These are phyloP conservation scores for Phytophthora hybrid DNA, from an alignment of 352 stramenopile genomes.

Conservation along the genomic window DNA sequence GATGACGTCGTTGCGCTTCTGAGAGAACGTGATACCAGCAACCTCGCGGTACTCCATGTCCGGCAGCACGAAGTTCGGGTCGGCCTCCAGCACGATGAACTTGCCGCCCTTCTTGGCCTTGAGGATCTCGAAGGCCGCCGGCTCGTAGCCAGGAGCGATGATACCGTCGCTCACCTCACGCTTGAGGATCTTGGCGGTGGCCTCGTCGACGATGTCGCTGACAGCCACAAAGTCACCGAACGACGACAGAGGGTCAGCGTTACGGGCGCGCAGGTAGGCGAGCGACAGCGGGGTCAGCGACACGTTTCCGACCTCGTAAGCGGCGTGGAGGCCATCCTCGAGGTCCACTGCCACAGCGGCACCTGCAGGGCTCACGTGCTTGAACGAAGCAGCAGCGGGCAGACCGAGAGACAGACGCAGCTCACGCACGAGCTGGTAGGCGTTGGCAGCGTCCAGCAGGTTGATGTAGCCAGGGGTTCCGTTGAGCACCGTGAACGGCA, in stretches of 20 bases:
- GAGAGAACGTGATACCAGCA: constrained; percentile 98
- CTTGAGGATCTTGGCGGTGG: constrained; percentile 98
- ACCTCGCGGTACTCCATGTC: constrained; percentile 98
- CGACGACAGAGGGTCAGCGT: constrained; percentile 98
- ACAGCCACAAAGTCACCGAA: constrained; percentile 99
- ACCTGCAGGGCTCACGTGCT: constrained; percentile 98
- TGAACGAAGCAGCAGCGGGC: constrained; percentile 97
- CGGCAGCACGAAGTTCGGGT: constrained; percentile 93
- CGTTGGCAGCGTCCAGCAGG: constrained; percentile 98
- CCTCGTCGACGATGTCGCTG: constrained; percentile 98
- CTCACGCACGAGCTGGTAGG: constrained; percentile 99
- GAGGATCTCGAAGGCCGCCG: constrained; percentile 97
- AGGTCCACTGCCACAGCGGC: constrained; percentile 98
- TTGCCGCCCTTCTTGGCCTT: constrained; percentile 99
- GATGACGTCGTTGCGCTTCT: constrained; percentile 98
- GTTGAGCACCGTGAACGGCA: constrained; percentile 92
- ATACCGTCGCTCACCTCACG: constrained; percentile 99
- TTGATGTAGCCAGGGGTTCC: constrained; percentile 99
- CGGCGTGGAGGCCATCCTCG: constrained; percentile 90
- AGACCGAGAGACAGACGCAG: constrained; percentile 95
- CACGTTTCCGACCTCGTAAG: constrained; percentile 95
- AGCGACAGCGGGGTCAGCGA: constrained; percentile 95
- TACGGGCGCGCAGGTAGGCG: constrained; percentile 98
- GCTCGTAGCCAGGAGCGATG: constrained; percentile 98
- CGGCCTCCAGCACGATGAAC: constrained; percentile 98